Conservation (phyloP, 352 stramenopile genomes). For the Globisporangium carolinianum region DNA sequence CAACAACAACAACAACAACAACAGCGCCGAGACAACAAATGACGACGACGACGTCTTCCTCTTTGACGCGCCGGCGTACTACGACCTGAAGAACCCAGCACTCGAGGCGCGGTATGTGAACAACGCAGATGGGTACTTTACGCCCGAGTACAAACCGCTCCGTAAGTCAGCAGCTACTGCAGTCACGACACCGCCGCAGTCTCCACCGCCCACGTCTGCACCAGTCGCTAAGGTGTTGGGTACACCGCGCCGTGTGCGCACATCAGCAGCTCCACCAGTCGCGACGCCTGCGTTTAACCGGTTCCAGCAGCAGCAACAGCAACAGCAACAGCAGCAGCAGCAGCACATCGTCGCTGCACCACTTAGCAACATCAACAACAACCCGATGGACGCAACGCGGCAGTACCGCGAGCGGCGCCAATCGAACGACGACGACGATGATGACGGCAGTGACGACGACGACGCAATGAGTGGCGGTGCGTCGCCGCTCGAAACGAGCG, state of each 20-base stretch:
- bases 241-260: neutral
- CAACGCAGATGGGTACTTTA: slow-evolving; percentile 82
- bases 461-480: slow-evolving; percentile 35
- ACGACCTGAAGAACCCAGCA: slow-evolving; percentile 71
- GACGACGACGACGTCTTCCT: slow-evolving; percentile 61
- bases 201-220: neutral
- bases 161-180: neutral
- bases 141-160: slow-evolving; percentile 8
- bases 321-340: neutral
- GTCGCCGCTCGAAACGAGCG: slow-evolving; percentile 37
- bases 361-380: neutral
- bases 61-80: slow-evolving; percentile 79
- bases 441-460: slow-evolving; percentile 15
- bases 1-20: neutral
- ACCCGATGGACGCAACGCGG: neutral
- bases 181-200: neutral
- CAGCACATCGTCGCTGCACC: slow-evolving; percentile 1
- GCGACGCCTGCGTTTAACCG: neutral
- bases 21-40: neutral
- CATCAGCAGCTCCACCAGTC: neutral
- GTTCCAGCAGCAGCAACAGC: slow-evolving; percentile 1
- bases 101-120: slow-evolving; percentile 75
- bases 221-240: neutral
- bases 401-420: slow-evolving; percentile 17
- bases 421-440: slow-evolving; percentile 14